Evolutionary conservation across 1,284 basidiomycete genomes (phyloP), one percentile per base, ranked within the genome.

Genomic region (Malassezia caprae): DNA sequence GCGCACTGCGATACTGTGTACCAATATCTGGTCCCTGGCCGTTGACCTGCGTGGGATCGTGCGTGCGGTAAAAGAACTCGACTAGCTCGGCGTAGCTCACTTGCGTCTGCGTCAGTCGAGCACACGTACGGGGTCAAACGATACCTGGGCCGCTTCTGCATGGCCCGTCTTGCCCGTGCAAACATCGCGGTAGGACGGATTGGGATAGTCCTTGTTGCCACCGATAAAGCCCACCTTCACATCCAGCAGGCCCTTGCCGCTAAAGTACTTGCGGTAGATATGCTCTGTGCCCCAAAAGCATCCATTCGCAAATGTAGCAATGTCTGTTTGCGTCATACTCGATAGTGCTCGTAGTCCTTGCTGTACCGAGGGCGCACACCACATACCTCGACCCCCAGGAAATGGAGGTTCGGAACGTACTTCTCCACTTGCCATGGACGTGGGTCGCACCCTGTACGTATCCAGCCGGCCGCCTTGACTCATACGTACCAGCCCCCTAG

Each of bases 141-240:
- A 83, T 61, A 96, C 82, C 71, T 82, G 82, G 53, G 90, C 77
- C 1, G 89, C 85, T 77, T 98, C 93, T 3, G 93, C 93, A 73
- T 96, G 90, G 37, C 85, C 82, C 0, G 93, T 96, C 15, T 76
- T 65, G 3, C 90, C 90, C 6, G 80, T 78, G 61, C 72, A 64
- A 17, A 96, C 90, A 39, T 83, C 78, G 46, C 78, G 76, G 75
- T 96, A 96, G 51, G 78, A 77, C 64, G 73, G 72, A 47, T 72
- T 65, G 51, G 69, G 62, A 58, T 59, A 61, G 34, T 66, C 63
- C 28, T 55, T 59, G 24, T 47, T 23, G 24, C 72, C 72, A 28
- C 72, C 89, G 27, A 94, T 85, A 52, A 93, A 84, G 8, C 93
- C 94, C 40, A 98, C 90, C 0, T 84, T 87, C 7, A 90, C 94